phyloP scores from a whole-genome alignment of 768 basidiomycete genomes.

The Chlorophyllum brunneum region DNA sequence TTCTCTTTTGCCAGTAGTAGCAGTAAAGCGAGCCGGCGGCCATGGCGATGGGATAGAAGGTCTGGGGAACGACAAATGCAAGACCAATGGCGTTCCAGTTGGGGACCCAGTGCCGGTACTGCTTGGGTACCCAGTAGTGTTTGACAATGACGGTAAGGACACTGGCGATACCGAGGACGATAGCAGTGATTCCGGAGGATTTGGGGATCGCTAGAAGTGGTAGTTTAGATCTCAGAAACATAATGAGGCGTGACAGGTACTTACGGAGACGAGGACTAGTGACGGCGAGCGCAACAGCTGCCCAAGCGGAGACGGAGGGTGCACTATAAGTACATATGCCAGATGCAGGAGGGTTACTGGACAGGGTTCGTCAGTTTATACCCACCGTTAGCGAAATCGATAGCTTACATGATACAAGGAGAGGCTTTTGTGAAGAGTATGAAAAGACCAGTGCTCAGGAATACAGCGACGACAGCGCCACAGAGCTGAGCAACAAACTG shows the following conservation, averaged over 20 bases:
- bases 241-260: constrained; percentile 11
- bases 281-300: constrained; percentile 51
- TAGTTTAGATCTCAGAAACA: background rate
- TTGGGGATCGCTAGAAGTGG: constrained; percentile 39
- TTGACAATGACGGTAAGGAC: constrained; percentile 41
- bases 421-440: constrained; percentile 60
- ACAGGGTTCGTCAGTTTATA: background rate
- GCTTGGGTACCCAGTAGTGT: constrained; percentile 43
- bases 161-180: constrained; percentile 45
- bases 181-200: constrained; percentile 55
- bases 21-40: constrained; percentile 43
- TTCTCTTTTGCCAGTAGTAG: constrained; percentile 44
- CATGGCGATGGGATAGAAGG: constrained; percentile 51
- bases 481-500: constrained; percentile 59
- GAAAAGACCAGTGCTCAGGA: constrained; percentile 55
- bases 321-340: constrained; percentile 48
- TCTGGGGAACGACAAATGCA: constrained; percentile 50
- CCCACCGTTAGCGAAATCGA: background rate
- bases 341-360: constrained; percentile 24
- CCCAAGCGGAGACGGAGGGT: constrained; percentile 54
- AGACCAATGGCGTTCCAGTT: constrained; percentile 56
- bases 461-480: constrained; percentile 56
- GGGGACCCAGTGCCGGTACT: constrained; percentile 45
- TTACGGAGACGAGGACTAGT: constrained; percentile 43
- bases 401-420: constrained; percentile 52